Base-by-base conservation (phyloP, 106 monocot species). In the Dioscorea alata region DNA sequence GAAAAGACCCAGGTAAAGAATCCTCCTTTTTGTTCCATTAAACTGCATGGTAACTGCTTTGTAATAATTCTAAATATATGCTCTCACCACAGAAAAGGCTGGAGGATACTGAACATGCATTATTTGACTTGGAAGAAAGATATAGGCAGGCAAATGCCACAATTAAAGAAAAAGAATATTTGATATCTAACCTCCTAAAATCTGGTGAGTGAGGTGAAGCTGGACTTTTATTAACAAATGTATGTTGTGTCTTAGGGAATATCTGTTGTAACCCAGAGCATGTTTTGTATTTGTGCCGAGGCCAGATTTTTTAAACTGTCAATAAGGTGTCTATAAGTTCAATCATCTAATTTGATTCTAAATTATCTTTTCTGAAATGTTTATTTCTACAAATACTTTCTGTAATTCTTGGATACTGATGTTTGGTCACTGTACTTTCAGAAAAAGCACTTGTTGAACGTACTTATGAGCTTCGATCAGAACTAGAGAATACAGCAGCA, bases 151-250 rank as follows among this genome's bases (percentile, higher is more conserved):
- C 96, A 54, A 86, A 87, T 50, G 22, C 24, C 54, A 86, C 86
- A 49, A 97, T 97, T 70, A 86, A 79, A 76, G 96, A 97, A 69
- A 97, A 97, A 53, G 96, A 97, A 65, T 87, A 80, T 78, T 73
- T 92, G 69, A 89, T 97, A 72, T 81, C 63, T 48, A 92, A 97
- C 83, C 86, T 97, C 53, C 86, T 92, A 21, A 89, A 77, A 70
- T 92, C 96, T 87, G 96, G 96, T 92, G 64, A 60, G 66, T 16
- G 15, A 50, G 20, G 15, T 19, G 9, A 4, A 53, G 0, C 21
- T 20, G 33, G 23, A 48, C 12, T 49, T 48, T 49, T 1, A n/a
- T n/a, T n/a, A n/a, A n/a, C n/a, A n/a, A n/a, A 54, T 42, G 54
- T 14, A 15, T 2, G 0, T 15, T 67, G 56, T 6, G 5, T 42